Conservation (phyloP, 352 stramenopile species). For the Phytophthora parvispora region DNA sequence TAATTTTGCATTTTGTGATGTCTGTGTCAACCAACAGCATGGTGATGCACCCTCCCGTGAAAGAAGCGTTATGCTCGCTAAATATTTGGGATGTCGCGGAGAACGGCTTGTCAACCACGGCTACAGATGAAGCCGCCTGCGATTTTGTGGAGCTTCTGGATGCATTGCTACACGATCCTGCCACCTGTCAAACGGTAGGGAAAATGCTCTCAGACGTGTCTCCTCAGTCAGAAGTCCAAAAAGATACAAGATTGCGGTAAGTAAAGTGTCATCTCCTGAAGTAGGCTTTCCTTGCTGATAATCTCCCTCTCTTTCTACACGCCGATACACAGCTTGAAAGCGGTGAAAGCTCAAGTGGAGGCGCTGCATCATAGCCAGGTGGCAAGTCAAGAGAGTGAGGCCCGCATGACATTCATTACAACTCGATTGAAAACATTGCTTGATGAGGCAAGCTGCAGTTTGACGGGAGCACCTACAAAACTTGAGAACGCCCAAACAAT, state of each 20-base stretch:
- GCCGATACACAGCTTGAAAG: slow-evolving; percentile 14
- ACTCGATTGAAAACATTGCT: slow-evolving; percentile 18
- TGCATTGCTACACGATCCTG: slow-evolving; percentile 40
- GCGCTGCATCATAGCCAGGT: slow-evolving; percentile 15
- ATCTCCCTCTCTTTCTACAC: background rate
- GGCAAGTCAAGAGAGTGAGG: slow-evolving; percentile 7
- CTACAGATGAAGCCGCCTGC: slow-evolving; percentile 25
- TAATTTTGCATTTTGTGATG: background rate
- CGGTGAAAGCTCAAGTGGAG: slow-evolving; percentile 20
- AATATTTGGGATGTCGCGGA: slow-evolving; percentile 33
- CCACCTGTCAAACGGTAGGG: slow-evolving; percentile 2
- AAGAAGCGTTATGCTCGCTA: slow-evolving; percentile 33
- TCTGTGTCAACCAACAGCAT: slow-evolving; percentile 17
- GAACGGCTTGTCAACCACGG: slow-evolving; percentile 21
- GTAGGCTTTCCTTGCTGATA: background rate
- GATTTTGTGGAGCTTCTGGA: slow-evolving; percentile 56
- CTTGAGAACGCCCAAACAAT: background rate
- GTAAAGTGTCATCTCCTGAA: background rate
- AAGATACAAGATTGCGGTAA: slow-evolving; percentile 13
- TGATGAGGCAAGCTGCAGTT: background rate
- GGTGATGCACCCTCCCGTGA: slow-evolving; percentile 34
- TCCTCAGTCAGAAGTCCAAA: background rate
- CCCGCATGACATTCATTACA: slow-evolving; percentile 13
- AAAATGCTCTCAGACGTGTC: background rate
- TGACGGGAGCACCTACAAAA: background rate